A percentile compares a stretch with the other conserved stretches of the same genome.
Conservation (phyloP, 176 grass and related monocot genomes). For the Oryza meyeriana region DNA sequence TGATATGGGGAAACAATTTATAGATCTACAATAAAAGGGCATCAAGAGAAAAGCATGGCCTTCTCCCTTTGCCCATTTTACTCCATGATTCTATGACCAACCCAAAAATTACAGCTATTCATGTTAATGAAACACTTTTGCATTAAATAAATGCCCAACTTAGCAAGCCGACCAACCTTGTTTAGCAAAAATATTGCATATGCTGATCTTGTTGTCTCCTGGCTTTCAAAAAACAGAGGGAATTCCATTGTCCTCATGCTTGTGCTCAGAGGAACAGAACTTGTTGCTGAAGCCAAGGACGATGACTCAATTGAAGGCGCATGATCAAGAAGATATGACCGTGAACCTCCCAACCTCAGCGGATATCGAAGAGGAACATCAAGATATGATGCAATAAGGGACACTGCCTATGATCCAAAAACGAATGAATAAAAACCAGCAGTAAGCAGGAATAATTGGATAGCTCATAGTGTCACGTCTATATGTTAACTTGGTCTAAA, state of each 20-base stretch:
- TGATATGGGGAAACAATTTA: not conserved
- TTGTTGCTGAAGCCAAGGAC: conserved; percentile 39
- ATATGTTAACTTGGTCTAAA: not conserved
- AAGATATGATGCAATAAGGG: conserved; percentile 74
- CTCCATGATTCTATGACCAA: conserved; percentile 5
- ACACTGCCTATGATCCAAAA: conserved; percentile 58
- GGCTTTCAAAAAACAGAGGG: conserved; percentile 84
- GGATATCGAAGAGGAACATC: conserved; percentile 87
- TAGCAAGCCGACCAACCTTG: conserved; percentile 55
- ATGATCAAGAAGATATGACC: conserved; percentile 75
- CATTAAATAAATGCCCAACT: not conserved
- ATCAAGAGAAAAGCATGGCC: not conserved
- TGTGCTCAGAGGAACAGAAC: conserved; percentile 24
- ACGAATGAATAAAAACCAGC: conserved; percentile 29
- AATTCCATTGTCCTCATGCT: conserved; percentile 64
- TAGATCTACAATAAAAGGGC: not conserved
- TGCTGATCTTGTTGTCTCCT: conserved; percentile 86
- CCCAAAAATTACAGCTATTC: not conserved
- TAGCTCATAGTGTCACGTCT: not conserved
- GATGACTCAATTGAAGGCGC: conserved; percentile 64
- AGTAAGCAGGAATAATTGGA: not conserved
- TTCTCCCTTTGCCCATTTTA: not conserved
- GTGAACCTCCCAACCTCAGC: conserved; percentile 74
- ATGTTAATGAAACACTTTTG: not conserved
- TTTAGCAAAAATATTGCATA: conserved; percentile 97